Percentiles rank a stretch among this genome's conserved stretches.
These are phyloP conservation scores for Neonectria punicea DNA, from an alignment of 2,329 filamentous ascomycete genomes.

Conservation along the genomic window DNA sequence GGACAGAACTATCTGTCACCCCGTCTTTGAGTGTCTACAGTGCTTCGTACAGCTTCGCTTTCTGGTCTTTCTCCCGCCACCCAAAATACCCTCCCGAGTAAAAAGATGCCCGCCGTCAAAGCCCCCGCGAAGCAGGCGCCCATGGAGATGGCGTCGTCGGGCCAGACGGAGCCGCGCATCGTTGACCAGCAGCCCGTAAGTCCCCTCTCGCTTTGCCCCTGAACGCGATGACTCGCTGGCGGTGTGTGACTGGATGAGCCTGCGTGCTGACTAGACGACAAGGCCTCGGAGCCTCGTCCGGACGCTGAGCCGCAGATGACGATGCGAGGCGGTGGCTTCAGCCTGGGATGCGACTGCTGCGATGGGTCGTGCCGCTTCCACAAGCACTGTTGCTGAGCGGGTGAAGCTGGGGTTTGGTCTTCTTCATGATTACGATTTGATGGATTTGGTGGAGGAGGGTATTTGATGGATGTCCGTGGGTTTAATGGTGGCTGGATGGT, in stretches of 20 bases:
- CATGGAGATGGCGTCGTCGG: constrained; percentile 27
- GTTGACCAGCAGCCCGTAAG: constrained; percentile 32
- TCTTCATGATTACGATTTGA: background rate
- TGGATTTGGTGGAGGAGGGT: background rate
- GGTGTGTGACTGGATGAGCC: background rate
- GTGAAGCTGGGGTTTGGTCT: background rate
- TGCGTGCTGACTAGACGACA: background rate
- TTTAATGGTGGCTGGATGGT: background rate
- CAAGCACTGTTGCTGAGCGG: constrained; percentile 43
- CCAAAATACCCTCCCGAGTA: background rate
- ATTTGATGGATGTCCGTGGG: background rate
- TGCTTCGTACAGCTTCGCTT: background rate
- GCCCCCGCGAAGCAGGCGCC: constrained; percentile 29
- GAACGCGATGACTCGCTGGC: background rate
- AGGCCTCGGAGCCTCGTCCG: constrained; percentile 40
- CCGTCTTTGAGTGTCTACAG: background rate
- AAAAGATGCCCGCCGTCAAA: constrained; percentile 20
- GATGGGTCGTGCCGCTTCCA: constrained; percentile 44
- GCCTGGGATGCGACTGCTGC: constrained; percentile 44
- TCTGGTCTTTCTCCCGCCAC: background rate
- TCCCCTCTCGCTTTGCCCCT: background rate
- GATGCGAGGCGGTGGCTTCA: constrained; percentile 43
- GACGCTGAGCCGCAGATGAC: constrained; percentile 37
- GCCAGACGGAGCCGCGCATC: constrained; percentile 5
- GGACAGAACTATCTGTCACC: background rate